Conservation (phyloP, 192 early-diverging fungal species). For the Coemansia erecta region DNA sequence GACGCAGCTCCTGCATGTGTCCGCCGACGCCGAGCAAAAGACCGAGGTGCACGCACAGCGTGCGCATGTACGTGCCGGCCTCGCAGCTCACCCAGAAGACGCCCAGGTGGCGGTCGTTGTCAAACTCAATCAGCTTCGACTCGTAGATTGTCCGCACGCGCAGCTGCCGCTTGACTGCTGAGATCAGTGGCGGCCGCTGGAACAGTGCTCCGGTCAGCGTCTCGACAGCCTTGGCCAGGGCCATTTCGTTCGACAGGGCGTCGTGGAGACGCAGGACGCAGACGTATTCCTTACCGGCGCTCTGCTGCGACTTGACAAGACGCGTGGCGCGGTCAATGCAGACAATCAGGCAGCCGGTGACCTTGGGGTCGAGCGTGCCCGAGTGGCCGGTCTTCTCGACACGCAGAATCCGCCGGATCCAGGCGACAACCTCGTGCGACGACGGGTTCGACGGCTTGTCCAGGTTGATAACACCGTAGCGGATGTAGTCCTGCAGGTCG, state of each 20-base stretch:
- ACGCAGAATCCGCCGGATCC: slow-evolving; percentile 96
- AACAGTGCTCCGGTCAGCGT: slow-evolving; percentile 98
- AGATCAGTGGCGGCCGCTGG: slow-evolving; percentile 98
- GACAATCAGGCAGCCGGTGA: slow-evolving; percentile 98
- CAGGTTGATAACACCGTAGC: slow-evolving; percentile 98
- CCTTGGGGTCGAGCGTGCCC: slow-evolving; percentile 98
- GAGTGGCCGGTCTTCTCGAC: slow-evolving; percentile 99
- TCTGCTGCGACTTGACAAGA: slow-evolving; percentile 98
- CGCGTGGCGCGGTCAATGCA: slow-evolving; percentile 98
- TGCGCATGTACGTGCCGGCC: slow-evolving; percentile 99
- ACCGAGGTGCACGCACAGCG: slow-evolving; percentile 98
- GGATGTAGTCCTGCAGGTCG: slow-evolving; percentile 83
- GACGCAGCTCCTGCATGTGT: slow-evolving; percentile 98
- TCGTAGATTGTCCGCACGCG: slow-evolving; percentile 98
- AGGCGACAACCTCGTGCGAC: slow-evolving; percentile 99
- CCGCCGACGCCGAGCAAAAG: slow-evolving; percentile 93
- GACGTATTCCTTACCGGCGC: slow-evolving; percentile 99
- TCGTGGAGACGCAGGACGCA: slow-evolving; percentile 93
- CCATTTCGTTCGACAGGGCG: slow-evolving; percentile 85
- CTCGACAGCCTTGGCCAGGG: slow-evolving; percentile 81
- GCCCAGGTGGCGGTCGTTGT: slow-evolving; percentile 93
- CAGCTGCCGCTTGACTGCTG: slow-evolving; percentile 98
- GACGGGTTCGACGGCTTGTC: slow-evolving; percentile 99
- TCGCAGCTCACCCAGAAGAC: slow-evolving; percentile 99
- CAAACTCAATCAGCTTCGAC: slow-evolving; percentile 92